phyloP scores from a whole-genome alignment of 495 filamentous ascomycete species.

The Penicillium waksmanii region DNA sequence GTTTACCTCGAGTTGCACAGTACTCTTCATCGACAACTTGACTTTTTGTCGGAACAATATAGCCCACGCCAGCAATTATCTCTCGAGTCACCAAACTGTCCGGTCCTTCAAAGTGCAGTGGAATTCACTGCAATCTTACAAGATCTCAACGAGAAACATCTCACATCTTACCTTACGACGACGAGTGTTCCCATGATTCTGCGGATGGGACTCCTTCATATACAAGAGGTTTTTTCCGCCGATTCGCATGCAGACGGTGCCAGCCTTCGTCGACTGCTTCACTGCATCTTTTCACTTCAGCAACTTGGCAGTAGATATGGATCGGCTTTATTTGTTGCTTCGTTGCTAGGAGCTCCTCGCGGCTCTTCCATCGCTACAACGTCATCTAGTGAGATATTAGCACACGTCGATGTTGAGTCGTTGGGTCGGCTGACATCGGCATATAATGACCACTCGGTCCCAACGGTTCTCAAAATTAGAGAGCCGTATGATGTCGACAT shows the following conservation, averaged over 20 bases:
- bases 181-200: slow-evolving; percentile 17
- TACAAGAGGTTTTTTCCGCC: slow-evolving; percentile 13
- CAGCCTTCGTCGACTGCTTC: slow-evolving; percentile 5
- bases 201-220: slow-evolving; percentile 16
- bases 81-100: background rate
- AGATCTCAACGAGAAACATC: slow-evolving; percentile 14
- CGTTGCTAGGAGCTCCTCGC: slow-evolving; percentile 5
- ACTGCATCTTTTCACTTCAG: slow-evolving; percentile 11
- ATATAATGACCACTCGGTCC: background rate
- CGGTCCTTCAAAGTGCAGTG: background rate
- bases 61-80: slow-evolving; percentile 9
- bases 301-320: slow-evolving; percentile 14
- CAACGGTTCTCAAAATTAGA: slow-evolving; percentile 14
- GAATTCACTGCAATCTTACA: slow-evolving; percentile 13
- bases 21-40: slow-evolving; percentile 15
- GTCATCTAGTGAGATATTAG: slow-evolving; percentile 11
- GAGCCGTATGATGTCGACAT: slow-evolving; percentile 22
- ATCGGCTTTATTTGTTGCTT: slow-evolving; percentile 12
- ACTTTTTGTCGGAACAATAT: slow-evolving; percentile 14
- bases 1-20: slow-evolving; percentile 11
- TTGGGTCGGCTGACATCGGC: slow-evolving; percentile 11
- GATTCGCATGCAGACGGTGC: slow-evolving; percentile 1
- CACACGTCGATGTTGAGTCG: slow-evolving; percentile 14
- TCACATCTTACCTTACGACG: slow-evolving; percentile 15
- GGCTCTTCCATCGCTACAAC: background rate